Conservation (phyloP, 306 rosid species). For the Clitoria ternatea region DNA sequence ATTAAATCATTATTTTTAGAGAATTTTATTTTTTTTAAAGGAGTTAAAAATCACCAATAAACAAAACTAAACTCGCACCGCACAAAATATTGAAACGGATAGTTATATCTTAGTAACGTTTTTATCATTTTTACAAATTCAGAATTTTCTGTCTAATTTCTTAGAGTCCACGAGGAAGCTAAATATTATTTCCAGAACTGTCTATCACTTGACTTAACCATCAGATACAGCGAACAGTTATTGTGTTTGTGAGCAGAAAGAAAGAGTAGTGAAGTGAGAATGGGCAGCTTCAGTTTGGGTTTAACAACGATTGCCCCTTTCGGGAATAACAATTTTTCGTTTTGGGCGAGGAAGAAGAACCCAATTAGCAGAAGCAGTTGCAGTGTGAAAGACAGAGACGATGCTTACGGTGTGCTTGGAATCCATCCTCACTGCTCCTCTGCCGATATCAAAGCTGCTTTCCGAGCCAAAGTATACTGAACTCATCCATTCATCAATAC, state of each 20-base stretch:
- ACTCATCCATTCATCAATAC: not conserved
- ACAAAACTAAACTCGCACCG: too few relatives aligned
- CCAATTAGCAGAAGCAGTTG: constrained; percentile 34
- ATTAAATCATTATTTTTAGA: not conserved
- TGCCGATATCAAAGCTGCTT: constrained; percentile 72
- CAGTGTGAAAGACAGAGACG: constrained; percentile 25
- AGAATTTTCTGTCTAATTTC: too few relatives aligned
- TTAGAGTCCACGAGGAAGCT: too few relatives aligned
- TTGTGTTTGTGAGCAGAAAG: constrained; percentile 12
- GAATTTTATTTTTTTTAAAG: not conserved
- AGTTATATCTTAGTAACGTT: too few relatives aligned
- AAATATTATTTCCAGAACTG: too few relatives aligned
- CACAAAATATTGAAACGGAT: too few relatives aligned
- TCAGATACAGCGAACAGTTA: too few relatives aligned
- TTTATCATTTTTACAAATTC: too few relatives aligned
- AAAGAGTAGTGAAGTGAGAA: not conserved
- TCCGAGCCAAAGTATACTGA: constrained; percentile 88
- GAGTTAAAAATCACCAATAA: not conserved
- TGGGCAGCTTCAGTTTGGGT: constrained; percentile 36
- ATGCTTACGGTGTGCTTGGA: constrained; percentile 66
- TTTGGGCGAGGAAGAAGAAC: constrained; percentile 11
- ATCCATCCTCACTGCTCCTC: constrained; percentile 57
- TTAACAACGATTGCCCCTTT: constrained; percentile 26
- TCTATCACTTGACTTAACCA: too few relatives aligned
- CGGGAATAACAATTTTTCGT: constrained; percentile 30